A percentile compares a stretch with the other conserved stretches of the same genome.
phyloP scores from a whole-genome alignment of 2,329 filamentous ascomycete species.

The Stachybotrys echinatus region DNA sequence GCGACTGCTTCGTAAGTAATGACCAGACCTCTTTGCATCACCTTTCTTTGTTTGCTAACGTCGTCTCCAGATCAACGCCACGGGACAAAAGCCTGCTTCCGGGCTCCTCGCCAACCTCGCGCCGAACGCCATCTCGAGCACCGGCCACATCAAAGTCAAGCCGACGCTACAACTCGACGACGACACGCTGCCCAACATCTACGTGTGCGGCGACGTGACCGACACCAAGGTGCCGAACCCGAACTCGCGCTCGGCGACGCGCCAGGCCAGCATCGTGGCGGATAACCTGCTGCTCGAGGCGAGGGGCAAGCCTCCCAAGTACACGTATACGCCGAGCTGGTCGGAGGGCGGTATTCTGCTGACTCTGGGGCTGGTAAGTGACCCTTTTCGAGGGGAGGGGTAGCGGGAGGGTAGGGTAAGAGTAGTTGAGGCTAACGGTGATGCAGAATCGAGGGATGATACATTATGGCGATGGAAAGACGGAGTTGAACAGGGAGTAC shows the following conservation, averaged over 20 bases:
- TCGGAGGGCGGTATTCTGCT: conserved; percentile 47
- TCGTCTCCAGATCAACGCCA: conserved; percentile 46
- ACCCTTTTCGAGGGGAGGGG: not conserved
- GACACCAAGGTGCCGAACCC: conserved; percentile 39
- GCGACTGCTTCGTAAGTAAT: conserved; percentile 42
- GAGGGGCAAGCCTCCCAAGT: conserved; percentile 29
- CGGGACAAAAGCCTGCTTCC: conserved; percentile 54
- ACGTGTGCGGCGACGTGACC: conserved; percentile 60
- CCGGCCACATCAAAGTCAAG: conserved; percentile 47
- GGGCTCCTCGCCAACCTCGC: conserved; percentile 37
- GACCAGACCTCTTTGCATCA: not conserved
- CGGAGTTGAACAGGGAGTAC: conserved; percentile 33
- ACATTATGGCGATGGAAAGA: conserved; percentile 35
- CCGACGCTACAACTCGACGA: conserved; percentile 52
- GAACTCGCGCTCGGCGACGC: conserved; percentile 49
- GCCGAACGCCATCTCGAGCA: conserved; percentile 36
- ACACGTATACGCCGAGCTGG: conserved; percentile 37
- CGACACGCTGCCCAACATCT: conserved; percentile 44
- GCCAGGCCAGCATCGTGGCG: conserved; percentile 47
- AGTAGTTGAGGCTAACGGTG: not conserved
- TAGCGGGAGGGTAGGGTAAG: accelerated
- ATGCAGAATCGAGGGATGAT: conserved; percentile 37
- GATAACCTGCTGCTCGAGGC: conserved; percentile 48
- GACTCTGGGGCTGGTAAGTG: conserved; percentile 45
- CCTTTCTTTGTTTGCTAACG: conserved; percentile 1